Percentiles rank a stretch among this genome's conserved stretches.
phyloP scores from a whole-genome alignment of 352 stramenopile genomes.

The Globisporangium paddicum region DNA sequence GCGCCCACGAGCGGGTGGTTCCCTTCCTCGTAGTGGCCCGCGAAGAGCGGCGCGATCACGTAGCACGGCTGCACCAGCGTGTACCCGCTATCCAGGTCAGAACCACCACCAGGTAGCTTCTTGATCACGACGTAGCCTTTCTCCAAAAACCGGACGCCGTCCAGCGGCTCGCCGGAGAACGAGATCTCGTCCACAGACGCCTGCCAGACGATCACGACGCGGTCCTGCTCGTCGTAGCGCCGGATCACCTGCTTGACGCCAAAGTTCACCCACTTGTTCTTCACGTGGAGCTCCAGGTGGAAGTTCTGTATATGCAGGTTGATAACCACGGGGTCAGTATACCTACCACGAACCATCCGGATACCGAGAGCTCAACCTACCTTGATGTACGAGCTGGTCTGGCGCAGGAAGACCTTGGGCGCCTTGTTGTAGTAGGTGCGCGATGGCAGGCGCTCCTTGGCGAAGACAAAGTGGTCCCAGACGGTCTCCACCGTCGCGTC shows the following conservation, averaged over 20 bases:
- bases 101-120: not conserved
- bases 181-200: conserved; percentile 35
- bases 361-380: too few relatives aligned
- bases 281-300: conserved; percentile 31
- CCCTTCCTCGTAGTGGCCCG: conserved; percentile 9
- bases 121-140: conserved; percentile 39
- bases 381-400: conserved; percentile 8
- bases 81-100: not conserved
- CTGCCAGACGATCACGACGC: conserved; percentile 42
- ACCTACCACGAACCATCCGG: too few relatives aligned
- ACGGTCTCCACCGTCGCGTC: conserved; percentile 24
- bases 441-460: conserved; percentile 20
- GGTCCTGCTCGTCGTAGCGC: conserved; percentile 27
- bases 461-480: conserved; percentile 34
- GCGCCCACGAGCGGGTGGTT: conserved; percentile 7
- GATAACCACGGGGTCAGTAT: not conserved
- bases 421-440: conserved; percentile 28
- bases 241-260: conserved; percentile 29
- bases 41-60: conserved; percentile 18
- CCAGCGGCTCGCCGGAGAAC: conserved; percentile 32
- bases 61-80: conserved; percentile 19
- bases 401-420: conserved; percentile 14
- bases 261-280: conserved; percentile 26
- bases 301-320: conserved; percentile 16
- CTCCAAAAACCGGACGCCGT: conserved; percentile 34